Evolutionary conservation across 2,329 filamentous ascomycete species (phyloP).

Genomic region (Cordyceps cicadae): DNA sequence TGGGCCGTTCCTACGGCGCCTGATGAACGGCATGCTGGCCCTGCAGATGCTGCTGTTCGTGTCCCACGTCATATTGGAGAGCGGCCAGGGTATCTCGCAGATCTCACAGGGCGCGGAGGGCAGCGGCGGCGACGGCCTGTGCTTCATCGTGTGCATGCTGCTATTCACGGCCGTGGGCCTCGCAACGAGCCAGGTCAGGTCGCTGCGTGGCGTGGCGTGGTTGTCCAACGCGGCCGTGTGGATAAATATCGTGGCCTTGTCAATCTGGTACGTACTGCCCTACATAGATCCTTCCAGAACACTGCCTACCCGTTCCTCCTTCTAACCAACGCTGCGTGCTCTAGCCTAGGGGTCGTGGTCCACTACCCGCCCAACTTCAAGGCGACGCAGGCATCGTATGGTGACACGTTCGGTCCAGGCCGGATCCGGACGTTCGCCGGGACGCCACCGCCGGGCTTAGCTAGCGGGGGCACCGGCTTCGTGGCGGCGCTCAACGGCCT

Average conservation of each 20-base stretch:
- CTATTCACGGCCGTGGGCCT: conserved; percentile 43
- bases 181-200: conserved; percentile 45
- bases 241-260: conserved; percentile 36
- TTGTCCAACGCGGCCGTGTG: conserved; percentile 49
- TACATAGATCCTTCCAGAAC: background rate
- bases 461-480: conserved; percentile 31
- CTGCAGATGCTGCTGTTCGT: conserved; percentile 43
- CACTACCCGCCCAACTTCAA: conserved; percentile 40
- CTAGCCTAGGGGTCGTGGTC: conserved; percentile 42
- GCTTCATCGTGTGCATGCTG: conserved; percentile 43
- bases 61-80: conserved; percentile 40
- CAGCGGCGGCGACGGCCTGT: conserved; percentile 28
- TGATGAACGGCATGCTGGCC: conserved; percentile 38
- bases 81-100: conserved; percentile 47
- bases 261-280: conserved; percentile 25
- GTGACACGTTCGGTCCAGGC: conserved; percentile 20
- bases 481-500: background rate
- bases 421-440: conserved; percentile 25
- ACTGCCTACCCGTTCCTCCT: background rate
- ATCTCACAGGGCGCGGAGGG: conserved; percentile 28
- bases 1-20: conserved; percentile 33
- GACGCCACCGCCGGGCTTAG: conserved; percentile 30
- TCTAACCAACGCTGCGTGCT: background rate
- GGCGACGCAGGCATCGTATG: conserved; percentile 22
- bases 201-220: conserved; percentile 44